Evolutionary conservation across 768 basidiomycete genomes (phyloP), one percentile per base, ranked within the genome.

Genomic region (Phanerodontia chrysosporium): DNA sequence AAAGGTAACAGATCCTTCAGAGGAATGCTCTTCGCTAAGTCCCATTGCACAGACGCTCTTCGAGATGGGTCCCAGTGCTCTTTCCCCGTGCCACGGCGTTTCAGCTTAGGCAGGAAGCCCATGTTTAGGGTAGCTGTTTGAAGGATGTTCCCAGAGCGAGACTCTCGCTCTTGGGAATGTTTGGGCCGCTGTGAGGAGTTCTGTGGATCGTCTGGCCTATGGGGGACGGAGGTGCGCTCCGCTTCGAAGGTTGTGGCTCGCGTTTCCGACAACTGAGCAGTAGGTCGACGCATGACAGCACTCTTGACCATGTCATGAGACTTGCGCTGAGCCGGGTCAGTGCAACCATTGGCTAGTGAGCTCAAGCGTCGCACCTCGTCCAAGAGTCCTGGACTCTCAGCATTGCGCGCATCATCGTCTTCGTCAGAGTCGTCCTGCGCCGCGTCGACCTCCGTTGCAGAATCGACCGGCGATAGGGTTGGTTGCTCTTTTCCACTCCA

Each of bases 1-100:
- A 78, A 70, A 4, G 80, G 76, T 18, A 89, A 69, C 25, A 90
- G 71, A 12, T 67, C 59, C 42, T 63, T 58, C 29, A 72, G 61
- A 16, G 73, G 66, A n/a, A 69, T 60, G 30, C 45, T 62, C 42
- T 57, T 48, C 28, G 58, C 27, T 16, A 60, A 44, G 44, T 60
- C 59, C 62, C 62, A 60, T n/a, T 55, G 55, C 6, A 54, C 3
- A 0, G 44, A 10, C 2, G 16, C 13, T 10, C 39, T 39, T 22
- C 51, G 49, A 3, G 35, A 9, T 3, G 60, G 16, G 13, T 57
- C 57, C 56, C 56, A 58, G n/a, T 39, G 42, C 36, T 30, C 27
- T 12, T 36, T 35, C 16, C 44, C 16, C 13, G 56, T 62, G 21
- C 51, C 58, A 12, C 58, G 52, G 16, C 61, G 51, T 7, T 46